A percentile compares a stretch with the other conserved stretches of the same genome.
Evolutionary conservation across 2,329 filamentous ascomycete species (phyloP).

Genomic region (Raffaelea deltoideospora): DNA sequence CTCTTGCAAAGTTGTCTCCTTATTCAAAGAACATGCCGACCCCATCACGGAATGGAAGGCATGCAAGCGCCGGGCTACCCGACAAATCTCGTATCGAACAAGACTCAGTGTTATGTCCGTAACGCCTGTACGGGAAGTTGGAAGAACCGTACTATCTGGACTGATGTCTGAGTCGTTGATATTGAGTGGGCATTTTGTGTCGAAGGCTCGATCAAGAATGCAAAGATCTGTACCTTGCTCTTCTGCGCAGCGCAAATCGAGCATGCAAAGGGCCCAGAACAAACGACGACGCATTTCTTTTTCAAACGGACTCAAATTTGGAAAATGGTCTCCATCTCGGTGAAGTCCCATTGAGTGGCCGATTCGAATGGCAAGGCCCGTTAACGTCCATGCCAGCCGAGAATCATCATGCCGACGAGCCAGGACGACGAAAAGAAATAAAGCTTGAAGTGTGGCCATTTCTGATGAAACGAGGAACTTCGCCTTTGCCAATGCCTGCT

Average conservation of each 20-base stretch:
- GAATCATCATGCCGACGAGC: constrained; percentile 35
- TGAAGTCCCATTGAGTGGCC: constrained; percentile 39
- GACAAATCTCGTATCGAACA: constrained; percentile 27
- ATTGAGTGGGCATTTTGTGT: constrained; percentile 40
- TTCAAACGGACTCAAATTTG: constrained; percentile 40
- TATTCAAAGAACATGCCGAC: constrained; percentile 15
- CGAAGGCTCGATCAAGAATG: constrained; percentile 28
- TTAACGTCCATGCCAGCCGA: constrained; percentile 46
- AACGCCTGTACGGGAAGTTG: constrained; percentile 29
- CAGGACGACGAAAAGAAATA: constrained; percentile 41
- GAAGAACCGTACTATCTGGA: constrained; percentile 30
- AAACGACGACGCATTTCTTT: constrained; percentile 46
- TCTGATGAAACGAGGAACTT: constrained; percentile 46
- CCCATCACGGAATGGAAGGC: constrained; percentile 19
- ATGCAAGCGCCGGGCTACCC: constrained; percentile 23
- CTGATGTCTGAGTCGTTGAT: constrained; percentile 38
- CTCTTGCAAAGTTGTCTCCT: constrained; percentile 22
- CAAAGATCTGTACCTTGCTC: constrained; percentile 39
- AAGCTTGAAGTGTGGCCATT: constrained; percentile 44
- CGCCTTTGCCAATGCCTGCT: constrained; percentile 45
- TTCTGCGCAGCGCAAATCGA: constrained; percentile 46
- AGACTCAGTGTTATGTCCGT: constrained; percentile 36
- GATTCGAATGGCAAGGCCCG: constrained; percentile 43
- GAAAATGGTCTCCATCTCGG: constrained; percentile 38
- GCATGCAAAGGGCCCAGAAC: constrained; percentile 44